Evolutionary conservation across 495 filamentous ascomycete species (phyloP), one percentile per base, ranked within the genome.

Genomic region (Neurospora sp.): DNA sequence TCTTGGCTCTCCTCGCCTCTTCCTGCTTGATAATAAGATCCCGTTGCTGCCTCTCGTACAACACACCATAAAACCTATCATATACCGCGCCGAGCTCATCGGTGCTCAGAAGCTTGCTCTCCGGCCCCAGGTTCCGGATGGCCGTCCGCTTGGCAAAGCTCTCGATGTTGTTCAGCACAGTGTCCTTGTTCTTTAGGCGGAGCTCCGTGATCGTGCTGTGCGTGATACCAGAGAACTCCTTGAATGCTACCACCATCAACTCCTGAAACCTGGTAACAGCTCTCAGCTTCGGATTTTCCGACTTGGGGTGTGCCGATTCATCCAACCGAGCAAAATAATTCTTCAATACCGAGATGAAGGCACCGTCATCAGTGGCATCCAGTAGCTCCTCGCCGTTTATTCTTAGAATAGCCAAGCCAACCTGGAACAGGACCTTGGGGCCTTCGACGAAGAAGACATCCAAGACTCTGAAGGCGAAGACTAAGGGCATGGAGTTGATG

Each of bases 361-460:
- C 93, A 22, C 96, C 96, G 80, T 99, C 96, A 76, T 99, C 96
- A 14, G 93, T 87, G 1, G 96, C 93, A 80, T 99, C 96, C n/a
- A 99, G 82, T 22, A 99, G 86, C 76, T 98, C 96, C 80, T 99
- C 96, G 72, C 96, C 96, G 75, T 98, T 99, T 75, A 98, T 94
- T n/a, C 96, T 88, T 38, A 99, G 85, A 79, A 99, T 99, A 37
- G 96, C 96, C 71, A 99, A 84, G 39, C 96, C 96, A 70, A 99
- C 91, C 78, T 99, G 96, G 82, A 99, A 99, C 4, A 99, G 85
- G 3, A 99, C 96, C 81, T 98, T 98, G 4, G 96, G 94, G 0
- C 96, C 96, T 82, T 99, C 96, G 61, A 99, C 87, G 82, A 99
- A 99, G 83, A 99, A 99, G 69, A 99, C 94, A 79, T 99, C 96